Evolutionary conservation across 176 grass and related monocot species (phyloP), one percentile per base, ranked within the genome.

Genomic region (Cenchrus fungigraminus): DNA sequence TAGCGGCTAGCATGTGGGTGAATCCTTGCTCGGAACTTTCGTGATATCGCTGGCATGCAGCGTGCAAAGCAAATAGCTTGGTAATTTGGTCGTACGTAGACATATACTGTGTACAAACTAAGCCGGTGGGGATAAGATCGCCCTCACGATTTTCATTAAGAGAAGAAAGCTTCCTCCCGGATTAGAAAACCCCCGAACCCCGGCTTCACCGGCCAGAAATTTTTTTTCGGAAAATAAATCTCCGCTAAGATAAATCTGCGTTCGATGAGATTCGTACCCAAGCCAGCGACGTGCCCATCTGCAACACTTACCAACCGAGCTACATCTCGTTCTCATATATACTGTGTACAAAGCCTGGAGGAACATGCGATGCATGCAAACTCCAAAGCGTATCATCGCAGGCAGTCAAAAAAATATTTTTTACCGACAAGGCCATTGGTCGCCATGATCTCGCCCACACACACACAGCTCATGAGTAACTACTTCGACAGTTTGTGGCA

Each of bases 401-500:
- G 0, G 1, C 60, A 11, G 78, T 80, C 65, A 68, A 68, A 40
- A 60, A 43, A 10, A 9, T 40, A 4, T 40, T 40, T 40, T 73
- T 65, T 53, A 34, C 50, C 65, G 84, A 86, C 83, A 90, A 58
- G 83, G 57, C 15, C 83, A 90, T 90, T 77, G 88, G 79, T 81
- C 51, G 74, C 58, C 49, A 86, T 83, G 54, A 90, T 90, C 67
- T 66, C 66, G 9, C 79, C 79, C 88, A 57, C 65, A 47, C 65
- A 50, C 9, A 2, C 9, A 50, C 45, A 43, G 34, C 56, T 43
- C 8, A 25, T 57, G 50, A 65, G 64, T 19, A 73, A 53, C 47
- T 31, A 40, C 79, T 65, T 82, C 25, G 56, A 74, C 82, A 63
- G 82, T 85, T 81, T 63, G 75, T 74, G 82, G 67, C 76, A 89